Base-by-base conservation (phyloP, 2,329 filamentous ascomycete genomes). In the Pseudocercospora vitis region DNA sequence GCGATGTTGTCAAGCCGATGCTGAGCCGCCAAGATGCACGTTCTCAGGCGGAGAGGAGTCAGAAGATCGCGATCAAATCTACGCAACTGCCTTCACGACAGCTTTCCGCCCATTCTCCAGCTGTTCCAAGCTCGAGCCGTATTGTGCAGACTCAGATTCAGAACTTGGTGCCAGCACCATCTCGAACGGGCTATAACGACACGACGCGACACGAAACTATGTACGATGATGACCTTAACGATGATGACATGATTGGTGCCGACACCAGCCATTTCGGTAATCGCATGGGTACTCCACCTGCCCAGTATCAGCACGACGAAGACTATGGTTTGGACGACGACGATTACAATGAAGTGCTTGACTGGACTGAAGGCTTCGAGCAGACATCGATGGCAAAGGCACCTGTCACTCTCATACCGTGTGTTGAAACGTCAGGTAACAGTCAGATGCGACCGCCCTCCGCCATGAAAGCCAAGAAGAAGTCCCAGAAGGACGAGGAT, bases 311-410 rank as follows among this genome's bases (percentile, higher is more conserved):
- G 12, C 55, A 65, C 7, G 65, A 59, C 7, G 67, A 68, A 39
- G 68, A 69, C 19, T 71, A 66, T 53, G 69, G 65, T 28, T 63
- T 65, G 12, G 67, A 62, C 23, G 69, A 70, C 29, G 67, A 69
- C 14, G 70, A 71, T n/a, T n/a, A n/a, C 42, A 24, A 35, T n/a
- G 32, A 71, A 23, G 70, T 77, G 57, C 65, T 76, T 19, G 68
- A 77, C 49, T 63, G 74, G 35, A 71, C 75, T 7, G 70, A 72
- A 33, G 70, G 75, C 47, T 64, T 76, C 33, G 75, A 77, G 50
- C 72, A 72, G 26, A 59, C 65, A 42, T 70, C 67, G 6, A 59
- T 48, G 33, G 52, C 39, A n/a, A 46, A 58, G 28, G 50, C 45
- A 48, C 33, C 48, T 24, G 48, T 54, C 16, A 39, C 54, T 45